Base-by-base conservation (phyloP, 352 stramenopile genomes). In the Globisporangium spinosum region DNA sequence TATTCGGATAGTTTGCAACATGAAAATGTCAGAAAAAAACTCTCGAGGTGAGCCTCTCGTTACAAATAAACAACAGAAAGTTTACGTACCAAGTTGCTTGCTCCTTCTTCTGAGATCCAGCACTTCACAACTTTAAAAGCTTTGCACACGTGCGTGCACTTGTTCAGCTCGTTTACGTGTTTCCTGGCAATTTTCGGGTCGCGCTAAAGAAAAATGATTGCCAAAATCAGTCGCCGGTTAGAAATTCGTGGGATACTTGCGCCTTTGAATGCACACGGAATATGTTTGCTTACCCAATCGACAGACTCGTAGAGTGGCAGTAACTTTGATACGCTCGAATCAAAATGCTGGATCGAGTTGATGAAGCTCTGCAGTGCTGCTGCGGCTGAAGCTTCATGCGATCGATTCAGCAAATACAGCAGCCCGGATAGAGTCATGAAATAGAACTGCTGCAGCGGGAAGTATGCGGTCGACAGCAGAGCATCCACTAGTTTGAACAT, bases 401-500 rank as follows among this genome's bases (percentile, higher is more conserved):
- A 69, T 57, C 47, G 68, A 49, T 75, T 78, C n/a, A 90, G 53
- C 49, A 66, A 67, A 45, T 72, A 67, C 4, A 87, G 27, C 58
- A 90, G 69, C 25, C 63, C 77, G 2, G 74, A 70, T 3, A 87
- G 58, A 1, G 70, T 70, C 79, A 89, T 85, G 61, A 86, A 85
- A 59, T 72, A 90, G 12, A 87, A 65, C 47, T 87, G 78, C 70
- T 90, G 82, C 4, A 90, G 62, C n/a, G 82, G 82, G 22, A 90
- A 83, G 54, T 90, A 89, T 6, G 78, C 66, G 8, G 78, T 89
- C 29, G 79, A 71, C 3, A 87, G 62, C 55, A 89, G 51, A 17
- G 78, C 75, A 34, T 83, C 67, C 25, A 80, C 72, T 47, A 90
- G 22, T 20, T 74, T 75, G n/a, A 77, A 38, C 40, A 80, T 60